Conservation (phyloP, 2,329 filamentous ascomycete species). For the Chrysoporthe puriensis region DNA sequence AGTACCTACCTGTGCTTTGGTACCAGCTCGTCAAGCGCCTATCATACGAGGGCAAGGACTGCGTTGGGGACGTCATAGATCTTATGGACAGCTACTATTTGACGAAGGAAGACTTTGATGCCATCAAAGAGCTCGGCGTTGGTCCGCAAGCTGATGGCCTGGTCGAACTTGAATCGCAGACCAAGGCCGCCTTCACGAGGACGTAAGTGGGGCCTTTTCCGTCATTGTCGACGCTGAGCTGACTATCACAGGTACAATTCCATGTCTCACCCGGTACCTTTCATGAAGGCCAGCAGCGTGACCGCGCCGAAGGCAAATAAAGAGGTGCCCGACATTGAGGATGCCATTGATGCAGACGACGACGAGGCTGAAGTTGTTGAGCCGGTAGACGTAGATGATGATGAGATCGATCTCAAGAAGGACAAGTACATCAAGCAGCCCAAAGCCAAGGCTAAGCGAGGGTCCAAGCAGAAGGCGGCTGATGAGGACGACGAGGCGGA, state of each 20-base stretch:
- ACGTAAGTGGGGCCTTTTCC: constrained; percentile 60
- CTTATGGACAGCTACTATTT: constrained; percentile 98
- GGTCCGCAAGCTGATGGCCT: constrained; percentile 78
- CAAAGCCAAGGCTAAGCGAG: constrained; percentile 65
- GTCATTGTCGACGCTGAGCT: constrained; percentile 27
- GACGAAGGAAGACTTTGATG: constrained; percentile 93
- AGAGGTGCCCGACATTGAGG: constrained; percentile 90
- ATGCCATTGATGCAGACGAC: constrained; percentile 92
- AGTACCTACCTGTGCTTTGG: constrained; percentile 91
- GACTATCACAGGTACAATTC: constrained; percentile 71
- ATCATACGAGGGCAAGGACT: constrained; percentile 78
- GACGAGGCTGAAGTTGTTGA: constrained; percentile 70
- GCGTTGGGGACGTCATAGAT: constrained; percentile 81
- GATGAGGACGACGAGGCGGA: constrained; percentile 55
- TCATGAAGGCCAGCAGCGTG: constrained; percentile 89
- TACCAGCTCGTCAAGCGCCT: constrained; percentile 75
- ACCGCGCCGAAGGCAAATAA: constrained; percentile 69
- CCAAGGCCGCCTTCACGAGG: constrained; percentile 88
- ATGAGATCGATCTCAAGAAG: constrained; percentile 83
- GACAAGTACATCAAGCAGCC: constrained; percentile 96
- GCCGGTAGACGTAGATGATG: constrained; percentile 68
- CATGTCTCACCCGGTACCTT: constrained; percentile 85
- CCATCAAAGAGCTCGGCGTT: constrained; percentile 86
- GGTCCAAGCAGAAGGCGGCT: constrained; percentile 47
- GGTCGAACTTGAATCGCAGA: constrained; percentile 79